These are phyloP conservation scores for Candida schatavii DNA, from an alignment of 805 yeast species.

Conservation along the genomic window DNA sequence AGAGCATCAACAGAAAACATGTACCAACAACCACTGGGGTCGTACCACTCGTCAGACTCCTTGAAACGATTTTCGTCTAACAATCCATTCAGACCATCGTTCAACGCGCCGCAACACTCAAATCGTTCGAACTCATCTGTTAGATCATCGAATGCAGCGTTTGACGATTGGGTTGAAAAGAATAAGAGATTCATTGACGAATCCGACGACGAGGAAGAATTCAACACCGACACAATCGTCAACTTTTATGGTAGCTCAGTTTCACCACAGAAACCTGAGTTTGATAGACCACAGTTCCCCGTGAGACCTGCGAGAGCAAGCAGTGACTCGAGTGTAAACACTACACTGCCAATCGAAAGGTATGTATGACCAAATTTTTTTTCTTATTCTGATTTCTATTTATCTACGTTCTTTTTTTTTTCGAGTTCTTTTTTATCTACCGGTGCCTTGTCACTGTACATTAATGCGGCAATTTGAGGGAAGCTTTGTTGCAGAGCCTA, in stretches of 20 bases:
- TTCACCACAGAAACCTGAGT: slow-evolving; percentile 9
- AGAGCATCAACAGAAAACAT: slow-evolving; percentile 13
- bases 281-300: slow-evolving; percentile 23
- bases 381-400: too few species aligned
- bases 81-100: slow-evolving; percentile 63
- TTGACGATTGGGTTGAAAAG: slow-evolving; percentile 58
- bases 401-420: too few species aligned
- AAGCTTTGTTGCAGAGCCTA: too few species aligned
- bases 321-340: slow-evolving; percentile 36
- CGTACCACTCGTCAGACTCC: slow-evolving; percentile 33
- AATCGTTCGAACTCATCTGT: slow-evolving; percentile 23
- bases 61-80: slow-evolving; percentile 54
- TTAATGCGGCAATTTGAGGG: too few species aligned
- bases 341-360: slow-evolving; percentile 15
- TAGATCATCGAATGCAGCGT: slow-evolving; percentile 28
- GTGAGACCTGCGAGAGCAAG: slow-evolving; percentile 27
- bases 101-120: slow-evolving; percentile 10
- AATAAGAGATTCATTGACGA: slow-evolving; percentile 39
- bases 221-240: slow-evolving; percentile 8
- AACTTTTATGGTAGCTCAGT: slow-evolving; percentile 6
- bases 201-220: slow-evolving; percentile 43
- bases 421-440: too few species aligned
- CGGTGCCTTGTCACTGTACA: too few species aligned
- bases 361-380: too few species aligned
- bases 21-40: slow-evolving; percentile 40